Conservation (phyloP, 2,329 filamentous ascomycete species). For the Penicillium sp. region DNA sequence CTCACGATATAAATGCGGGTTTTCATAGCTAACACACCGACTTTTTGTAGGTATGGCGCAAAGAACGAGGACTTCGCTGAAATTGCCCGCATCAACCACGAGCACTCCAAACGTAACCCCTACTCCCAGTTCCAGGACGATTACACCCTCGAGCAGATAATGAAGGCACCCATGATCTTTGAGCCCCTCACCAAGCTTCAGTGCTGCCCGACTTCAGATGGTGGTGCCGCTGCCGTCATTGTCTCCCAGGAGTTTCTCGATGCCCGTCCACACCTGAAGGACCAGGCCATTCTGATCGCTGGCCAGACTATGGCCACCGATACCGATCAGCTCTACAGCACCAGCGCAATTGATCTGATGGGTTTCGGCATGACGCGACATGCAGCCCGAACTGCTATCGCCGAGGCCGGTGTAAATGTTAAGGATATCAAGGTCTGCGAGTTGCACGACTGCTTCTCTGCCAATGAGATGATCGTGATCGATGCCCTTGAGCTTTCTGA, state of each 20-base stretch:
- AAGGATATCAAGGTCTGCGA: slow-evolving; percentile 80
- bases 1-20: background rate
- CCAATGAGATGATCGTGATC: slow-evolving; percentile 89
- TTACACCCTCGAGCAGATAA: slow-evolving; percentile 81
- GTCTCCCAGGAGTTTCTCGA: slow-evolving; percentile 88
- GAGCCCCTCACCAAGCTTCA: slow-evolving; percentile 94
- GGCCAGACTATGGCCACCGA: slow-evolving; percentile 89
- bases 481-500: slow-evolving; percentile 79
- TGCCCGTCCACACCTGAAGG: slow-evolving; percentile 74
- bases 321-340: slow-evolving; percentile 72
- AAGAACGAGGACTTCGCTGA: slow-evolving; percentile 85
- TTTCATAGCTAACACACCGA: background rate
- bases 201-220: slow-evolving; percentile 95
- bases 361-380: slow-evolving; percentile 80
- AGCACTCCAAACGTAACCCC: slow-evolving; percentile 86
- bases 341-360: slow-evolving; percentile 80
- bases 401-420: slow-evolving; percentile 64
- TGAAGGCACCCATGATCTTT: slow-evolving; percentile 74
- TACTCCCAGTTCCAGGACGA: slow-evolving; percentile 97
- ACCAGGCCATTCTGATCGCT: slow-evolving; percentile 83
- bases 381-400: slow-evolving; percentile 68
- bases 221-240: slow-evolving; percentile 81
- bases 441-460: slow-evolving; percentile 94
- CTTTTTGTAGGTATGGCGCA: slow-evolving; percentile 69
- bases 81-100: slow-evolving; percentile 89